phyloP scores from a whole-genome alignment of 495 filamentous ascomycete species.

The Penicillium parvum region DNA sequence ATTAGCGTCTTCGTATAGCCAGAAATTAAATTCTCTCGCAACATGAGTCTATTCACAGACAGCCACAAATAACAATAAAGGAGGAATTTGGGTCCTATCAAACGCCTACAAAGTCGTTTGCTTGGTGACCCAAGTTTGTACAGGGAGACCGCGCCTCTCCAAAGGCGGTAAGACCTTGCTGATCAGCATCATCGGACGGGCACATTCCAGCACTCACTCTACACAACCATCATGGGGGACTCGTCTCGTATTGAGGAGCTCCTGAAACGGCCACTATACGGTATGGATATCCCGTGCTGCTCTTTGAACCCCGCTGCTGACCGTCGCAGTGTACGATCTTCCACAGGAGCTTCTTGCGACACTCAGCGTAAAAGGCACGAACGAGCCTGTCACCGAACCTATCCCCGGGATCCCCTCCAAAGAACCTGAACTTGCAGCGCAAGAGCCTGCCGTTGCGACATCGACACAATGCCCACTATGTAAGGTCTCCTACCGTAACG shows the following conservation, averaged over 20 bases:
- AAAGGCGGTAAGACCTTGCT: constrained; percentile 20
- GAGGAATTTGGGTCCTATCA: too few species aligned
- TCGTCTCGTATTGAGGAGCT: constrained; percentile 43
- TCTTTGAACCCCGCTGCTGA: constrained; percentile 15
- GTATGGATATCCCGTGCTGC: constrained; percentile 19
- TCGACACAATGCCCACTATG: constrained; percentile 83
- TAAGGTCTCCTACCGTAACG: constrained; percentile 58
- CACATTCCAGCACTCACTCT: constrained; percentile 9
- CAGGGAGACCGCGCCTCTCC: constrained; percentile 8
- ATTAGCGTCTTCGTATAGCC: too few species aligned
- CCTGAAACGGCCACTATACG: constrained; percentile 61
- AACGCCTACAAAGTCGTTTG: too few species aligned
- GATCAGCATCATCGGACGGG: constrained; percentile 22
- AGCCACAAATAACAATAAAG: too few species aligned
- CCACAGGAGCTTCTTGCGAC: constrained; percentile 71
- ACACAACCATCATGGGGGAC: constrained; percentile 17
- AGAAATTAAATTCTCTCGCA: too few species aligned
- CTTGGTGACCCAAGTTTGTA: too few species aligned
- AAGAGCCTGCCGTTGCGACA: constrained; percentile 48
- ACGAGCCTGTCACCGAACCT: constrained; percentile 28
- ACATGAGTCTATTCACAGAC: too few species aligned
- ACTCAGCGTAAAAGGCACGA: constrained; percentile 53
- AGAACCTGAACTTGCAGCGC: constrained; percentile 25
- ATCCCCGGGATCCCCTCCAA: constrained; percentile 13
- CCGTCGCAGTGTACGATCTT: constrained; percentile 71